These are phyloP conservation scores for Cubamyces sp. DNA, from an alignment of 768 basidiomycete genomes.

Conservation along the genomic window DNA sequence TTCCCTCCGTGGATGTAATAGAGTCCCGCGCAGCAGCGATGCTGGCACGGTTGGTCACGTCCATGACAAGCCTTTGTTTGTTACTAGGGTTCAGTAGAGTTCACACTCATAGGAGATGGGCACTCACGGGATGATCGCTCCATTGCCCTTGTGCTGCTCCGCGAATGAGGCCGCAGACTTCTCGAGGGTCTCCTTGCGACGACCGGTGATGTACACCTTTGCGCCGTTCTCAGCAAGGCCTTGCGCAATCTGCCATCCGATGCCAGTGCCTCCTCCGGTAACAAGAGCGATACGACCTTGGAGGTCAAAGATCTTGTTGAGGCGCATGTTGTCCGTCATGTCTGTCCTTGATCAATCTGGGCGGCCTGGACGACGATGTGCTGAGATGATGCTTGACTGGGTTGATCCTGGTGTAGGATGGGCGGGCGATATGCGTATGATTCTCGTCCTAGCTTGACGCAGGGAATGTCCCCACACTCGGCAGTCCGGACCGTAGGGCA, in stretches of 20 bases:
- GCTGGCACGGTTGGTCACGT: constrained; percentile 70
- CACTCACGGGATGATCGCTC: constrained; percentile 62
- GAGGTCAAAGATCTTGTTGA: constrained; percentile 44
- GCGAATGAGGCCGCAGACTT: constrained; percentile 46
- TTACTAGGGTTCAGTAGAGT: neutral
- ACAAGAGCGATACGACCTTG: constrained; percentile 57
- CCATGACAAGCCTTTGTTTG: constrained; percentile 60
- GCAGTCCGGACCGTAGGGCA: constrained; percentile 6
- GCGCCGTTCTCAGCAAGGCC: constrained; percentile 80
- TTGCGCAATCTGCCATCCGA: constrained; percentile 67
- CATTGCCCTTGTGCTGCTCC: constrained; percentile 48
- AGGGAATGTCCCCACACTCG: neutral
- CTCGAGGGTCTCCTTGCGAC: constrained; percentile 67
- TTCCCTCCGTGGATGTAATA: constrained; percentile 65
- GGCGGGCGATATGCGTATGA: neutral
- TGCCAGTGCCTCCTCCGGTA: constrained; percentile 55
- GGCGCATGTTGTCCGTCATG: constrained; percentile 20
- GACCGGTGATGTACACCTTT: constrained; percentile 78
- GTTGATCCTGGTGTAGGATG: neutral
- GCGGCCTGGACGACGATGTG: neutral
- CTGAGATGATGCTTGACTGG: neutral
- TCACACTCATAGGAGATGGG: too few relatives aligned
- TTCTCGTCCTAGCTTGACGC: too few relatives aligned
- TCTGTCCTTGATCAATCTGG: neutral
- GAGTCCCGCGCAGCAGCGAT: constrained; percentile 58